Conservation (phyloP, 345 rosid genomes). For the Populus deltoides region DNA sequence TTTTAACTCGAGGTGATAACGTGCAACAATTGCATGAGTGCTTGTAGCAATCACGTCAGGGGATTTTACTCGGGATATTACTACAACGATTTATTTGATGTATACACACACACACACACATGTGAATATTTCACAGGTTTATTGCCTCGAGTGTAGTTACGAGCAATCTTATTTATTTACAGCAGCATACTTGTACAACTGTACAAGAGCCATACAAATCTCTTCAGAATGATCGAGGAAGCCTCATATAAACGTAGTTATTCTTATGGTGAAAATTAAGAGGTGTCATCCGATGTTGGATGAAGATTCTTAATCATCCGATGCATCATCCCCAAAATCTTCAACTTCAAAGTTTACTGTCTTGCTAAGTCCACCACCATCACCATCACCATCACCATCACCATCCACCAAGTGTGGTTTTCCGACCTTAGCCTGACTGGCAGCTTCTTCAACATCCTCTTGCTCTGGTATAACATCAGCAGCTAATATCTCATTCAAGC, state of each 20-base stretch:
- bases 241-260: not conserved
- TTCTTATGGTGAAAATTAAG: too few relatives aligned
- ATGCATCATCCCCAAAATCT: not conserved
- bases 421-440: not conserved
- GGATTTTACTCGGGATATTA: too few relatives aligned
- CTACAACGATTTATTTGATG: too few relatives aligned
- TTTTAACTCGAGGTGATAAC: too few relatives aligned
- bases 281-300: too few relatives aligned
- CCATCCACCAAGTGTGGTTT: not conserved
- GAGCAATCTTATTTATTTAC: not conserved
- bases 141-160: not conserved
- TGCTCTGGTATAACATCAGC: constrained; percentile 11
- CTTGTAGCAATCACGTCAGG: too few relatives aligned
- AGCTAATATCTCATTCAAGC: constrained; percentile 15
- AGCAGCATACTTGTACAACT: not conserved
- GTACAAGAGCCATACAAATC: not conserved
- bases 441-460: constrained; percentile 17
- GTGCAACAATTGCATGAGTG: too few relatives aligned
- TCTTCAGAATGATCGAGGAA: not conserved
- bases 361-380: not conserved
- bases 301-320: not conserved
- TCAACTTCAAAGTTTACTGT: not conserved
- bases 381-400: not conserved
- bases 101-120: too few relatives aligned
- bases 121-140: not conserved